Evolutionary conservation across 2,329 filamentous ascomycete genomes (phyloP).

Genomic region (Zelopaecilomyces penicillatus): DNA sequence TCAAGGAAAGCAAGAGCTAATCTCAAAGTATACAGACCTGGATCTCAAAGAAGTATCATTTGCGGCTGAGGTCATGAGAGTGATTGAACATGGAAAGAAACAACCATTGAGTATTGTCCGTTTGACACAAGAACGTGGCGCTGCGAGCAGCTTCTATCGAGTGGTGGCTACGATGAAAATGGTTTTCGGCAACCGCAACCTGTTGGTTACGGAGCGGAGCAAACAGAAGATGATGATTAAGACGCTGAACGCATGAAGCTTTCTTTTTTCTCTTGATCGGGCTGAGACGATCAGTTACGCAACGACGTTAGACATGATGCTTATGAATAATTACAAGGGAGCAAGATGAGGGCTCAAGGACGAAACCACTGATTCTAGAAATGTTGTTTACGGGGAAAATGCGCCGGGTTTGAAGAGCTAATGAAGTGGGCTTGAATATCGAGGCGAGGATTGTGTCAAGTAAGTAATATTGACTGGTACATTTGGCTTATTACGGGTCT

Average conservation of each 20-base stretch:
- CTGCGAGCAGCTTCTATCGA: conserved; percentile 78
- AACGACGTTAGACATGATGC: too few relatives aligned
- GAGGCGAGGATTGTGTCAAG: too few relatives aligned
- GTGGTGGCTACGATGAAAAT: conserved; percentile 70
- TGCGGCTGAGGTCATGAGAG: conserved; percentile 77
- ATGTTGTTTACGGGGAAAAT: too few relatives aligned
- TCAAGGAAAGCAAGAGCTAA: conserved; percentile 13
- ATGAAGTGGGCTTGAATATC: too few relatives aligned
- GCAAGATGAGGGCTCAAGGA: too few relatives aligned
- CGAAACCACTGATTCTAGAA: too few relatives aligned
- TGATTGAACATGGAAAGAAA: conserved; percentile 75
- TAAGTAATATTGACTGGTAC: too few relatives aligned
- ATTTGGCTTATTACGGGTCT: too few relatives aligned
- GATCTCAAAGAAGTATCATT: conserved; percentile 83
- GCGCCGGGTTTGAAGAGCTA: too few relatives aligned
- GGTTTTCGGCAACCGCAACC: conserved; percentile 54
- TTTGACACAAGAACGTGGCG: conserved; percentile 86
- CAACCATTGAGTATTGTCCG: conserved; percentile 71
- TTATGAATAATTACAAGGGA: too few relatives aligned
- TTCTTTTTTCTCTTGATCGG: too few relatives aligned
- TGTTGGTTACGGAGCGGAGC: conserved; percentile 60
- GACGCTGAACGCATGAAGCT: conserved; percentile 46
- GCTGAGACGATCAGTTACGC: too few relatives aligned
- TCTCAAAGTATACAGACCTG: conserved; percentile 48
- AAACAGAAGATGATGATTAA: conserved; percentile 68